These are phyloP conservation scores for Phialophora verrucosa DNA, from an alignment of 2,329 filamentous ascomycete species.

Conservation along the genomic window DNA sequence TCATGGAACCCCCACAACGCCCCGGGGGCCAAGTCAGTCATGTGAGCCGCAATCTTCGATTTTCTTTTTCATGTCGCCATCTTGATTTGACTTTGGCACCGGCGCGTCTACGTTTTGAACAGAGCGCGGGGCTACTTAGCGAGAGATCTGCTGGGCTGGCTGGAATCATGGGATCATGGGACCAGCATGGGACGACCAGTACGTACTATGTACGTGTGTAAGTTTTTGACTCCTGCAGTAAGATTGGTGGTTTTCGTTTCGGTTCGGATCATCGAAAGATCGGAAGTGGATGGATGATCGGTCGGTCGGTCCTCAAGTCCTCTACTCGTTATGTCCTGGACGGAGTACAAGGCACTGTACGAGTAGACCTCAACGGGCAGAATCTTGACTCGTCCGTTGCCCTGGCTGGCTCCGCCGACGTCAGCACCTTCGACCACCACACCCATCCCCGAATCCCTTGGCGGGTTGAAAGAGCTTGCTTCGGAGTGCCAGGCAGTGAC, in stretches of 20 bases:
- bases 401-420: too few relatives aligned
- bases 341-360: too few relatives aligned
- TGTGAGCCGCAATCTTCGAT: background rate
- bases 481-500: background rate
- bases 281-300: slow-evolving; percentile 27
- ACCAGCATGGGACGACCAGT: slow-evolving; percentile 11
- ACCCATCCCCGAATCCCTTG: too few relatives aligned
- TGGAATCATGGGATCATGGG: slow-evolving; percentile 18
- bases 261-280: slow-evolving; percentile 7
- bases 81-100: too few relatives aligned
- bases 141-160: slow-evolving; percentile 4
- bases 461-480: background rate
- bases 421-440: too few relatives aligned
- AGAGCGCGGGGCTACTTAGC: background rate
- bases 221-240: too few relatives aligned
- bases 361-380: too few relatives aligned
- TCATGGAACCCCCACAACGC: background rate
- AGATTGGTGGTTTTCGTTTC: too few relatives aligned
- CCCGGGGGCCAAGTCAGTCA: background rate
- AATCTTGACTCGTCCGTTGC: too few relatives aligned
- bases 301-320: background rate
- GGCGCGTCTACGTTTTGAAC: too few relatives aligned
- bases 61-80: too few relatives aligned
- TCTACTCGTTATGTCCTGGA: too few relatives aligned
- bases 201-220: background rate